Conservation (phyloP, 306 rosid species). For the Castanospermum australe region DNA sequence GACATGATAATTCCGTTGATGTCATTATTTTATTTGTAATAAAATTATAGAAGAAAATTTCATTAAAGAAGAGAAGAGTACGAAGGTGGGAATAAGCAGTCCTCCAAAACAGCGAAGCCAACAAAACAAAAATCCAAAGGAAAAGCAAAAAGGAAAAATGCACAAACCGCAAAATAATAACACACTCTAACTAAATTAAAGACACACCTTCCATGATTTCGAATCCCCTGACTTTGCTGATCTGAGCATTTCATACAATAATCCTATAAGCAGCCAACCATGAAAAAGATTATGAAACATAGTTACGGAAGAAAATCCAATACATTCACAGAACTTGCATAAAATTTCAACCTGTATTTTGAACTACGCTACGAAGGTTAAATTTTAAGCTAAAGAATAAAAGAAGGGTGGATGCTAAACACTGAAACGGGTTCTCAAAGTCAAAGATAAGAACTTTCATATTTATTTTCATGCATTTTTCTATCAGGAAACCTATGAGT, state of each 20-base stretch:
- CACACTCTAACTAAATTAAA: not conserved
- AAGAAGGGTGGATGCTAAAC: not conserved
- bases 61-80: not conserved
- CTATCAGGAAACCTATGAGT: not conserved
- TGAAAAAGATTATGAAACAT: constrained; percentile 2
- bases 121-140: not conserved
- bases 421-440: not conserved
- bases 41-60: no score
- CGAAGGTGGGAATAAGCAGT: not conserved
- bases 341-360: not conserved
- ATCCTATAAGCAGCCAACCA: constrained; percentile 41
- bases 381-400: not conserved
- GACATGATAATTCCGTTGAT: not conserved
- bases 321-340: not conserved
- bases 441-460: not conserved
- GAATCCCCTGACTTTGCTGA: constrained; percentile 73
- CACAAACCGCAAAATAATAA: not conserved
- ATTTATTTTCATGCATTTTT: not conserved
- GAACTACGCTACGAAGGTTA: not conserved
- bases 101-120: not conserved
- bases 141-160: not conserved
- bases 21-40: not conserved
- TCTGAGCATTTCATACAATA: constrained; percentile 86
- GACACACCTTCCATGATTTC: constrained; percentile 86
- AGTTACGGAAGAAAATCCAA: not conserved